Base-by-base conservation (phyloP, 2,329 filamentous ascomycete species). In the Ambrosiella xylebori region DNA sequence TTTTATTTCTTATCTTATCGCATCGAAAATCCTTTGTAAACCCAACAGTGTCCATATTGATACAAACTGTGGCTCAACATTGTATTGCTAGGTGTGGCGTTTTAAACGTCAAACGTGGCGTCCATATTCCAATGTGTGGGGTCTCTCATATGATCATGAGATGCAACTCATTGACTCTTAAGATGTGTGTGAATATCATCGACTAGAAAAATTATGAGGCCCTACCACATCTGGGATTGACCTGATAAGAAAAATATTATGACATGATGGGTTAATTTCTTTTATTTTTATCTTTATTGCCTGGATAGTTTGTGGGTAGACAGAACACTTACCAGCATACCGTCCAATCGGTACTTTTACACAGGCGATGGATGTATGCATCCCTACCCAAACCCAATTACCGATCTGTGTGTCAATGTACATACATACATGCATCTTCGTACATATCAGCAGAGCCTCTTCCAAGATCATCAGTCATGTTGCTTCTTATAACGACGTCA, bases 1-100 rank as follows among this genome's bases (percentile, higher is more conserved):
- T 61, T 61, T 62, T 62, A 60, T 62, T 62, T 60, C 59, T 56
- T 15, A 56, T 61, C 62, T 59, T 57, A 58, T 57, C 59, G 59
- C 61, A 62, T 59, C 59, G 17, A 44, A 47, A 56, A 45, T 45
- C 54, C 50, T 56, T 59, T 19, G 52, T n/a, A 53, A 53, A 1
- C 2, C 3, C 9, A 7, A 53, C 51, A 11, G 51, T 53, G 51
- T 17, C 12, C 9, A 11, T 13, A 9, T 12, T 3, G 1, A n/a
- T 2, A 8, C 27, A n/a, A 11, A 53, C 51, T 6, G 51, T 40
- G 11, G 8, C 12, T 8, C 37, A 9, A 15, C 9, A 53, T 44
- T 59, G 53, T 7, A 17, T 12, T 3, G 7, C 27, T 35, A 27
- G 3, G 1, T 53, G 49, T 54, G 37, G 38, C 50, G 27, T 13